These are phyloP conservation scores for Hyphopichia wangnamkhiaoensis DNA, from an alignment of 1,139 yeast genomes.

Conservation along the genomic window DNA sequence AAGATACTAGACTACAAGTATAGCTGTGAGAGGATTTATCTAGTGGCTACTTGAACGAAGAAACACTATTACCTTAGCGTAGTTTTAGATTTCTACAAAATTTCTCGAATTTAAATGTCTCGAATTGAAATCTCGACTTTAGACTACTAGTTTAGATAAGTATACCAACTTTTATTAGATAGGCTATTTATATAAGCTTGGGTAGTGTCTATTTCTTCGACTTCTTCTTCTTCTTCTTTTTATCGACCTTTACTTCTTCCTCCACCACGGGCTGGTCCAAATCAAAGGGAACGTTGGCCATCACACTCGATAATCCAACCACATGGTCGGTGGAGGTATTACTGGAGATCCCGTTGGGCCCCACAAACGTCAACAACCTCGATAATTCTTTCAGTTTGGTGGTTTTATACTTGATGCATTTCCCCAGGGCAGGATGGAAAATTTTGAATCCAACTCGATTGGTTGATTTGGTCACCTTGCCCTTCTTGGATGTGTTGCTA, in stretches of 20 bases:
- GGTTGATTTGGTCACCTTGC: conserved; percentile 22
- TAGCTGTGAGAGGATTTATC: too few species aligned
- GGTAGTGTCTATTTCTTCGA: conserved; percentile 18
- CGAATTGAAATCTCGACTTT: too few species aligned
- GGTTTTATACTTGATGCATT: conserved; percentile 63
- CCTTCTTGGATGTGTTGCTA: conserved; percentile 24
- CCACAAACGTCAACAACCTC: conserved; percentile 75
- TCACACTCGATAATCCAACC: conserved; percentile 42
- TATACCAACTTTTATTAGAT: too few species aligned
- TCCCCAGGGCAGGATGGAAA: conserved; percentile 70
- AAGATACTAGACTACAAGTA: too few species aligned
- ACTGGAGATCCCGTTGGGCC: conserved; percentile 70
- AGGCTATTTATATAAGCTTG: not conserved
- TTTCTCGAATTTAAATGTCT: too few species aligned
- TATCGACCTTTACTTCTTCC: conserved; percentile 13
- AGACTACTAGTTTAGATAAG: too few species aligned
- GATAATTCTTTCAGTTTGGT: conserved; percentile 75
- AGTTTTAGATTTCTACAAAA: too few species aligned
- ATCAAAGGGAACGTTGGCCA: conserved; percentile 43
- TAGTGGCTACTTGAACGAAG: too few species aligned
- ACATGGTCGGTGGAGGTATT: conserved; percentile 19
- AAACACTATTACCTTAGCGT: too few species aligned
- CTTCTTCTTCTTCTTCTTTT: conserved; percentile 26
- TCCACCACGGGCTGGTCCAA: not conserved
- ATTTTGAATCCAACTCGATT: conserved; percentile 62